Conservation (phyloP, 106 monocot species). For the Dioscorea dumetorum region DNA sequence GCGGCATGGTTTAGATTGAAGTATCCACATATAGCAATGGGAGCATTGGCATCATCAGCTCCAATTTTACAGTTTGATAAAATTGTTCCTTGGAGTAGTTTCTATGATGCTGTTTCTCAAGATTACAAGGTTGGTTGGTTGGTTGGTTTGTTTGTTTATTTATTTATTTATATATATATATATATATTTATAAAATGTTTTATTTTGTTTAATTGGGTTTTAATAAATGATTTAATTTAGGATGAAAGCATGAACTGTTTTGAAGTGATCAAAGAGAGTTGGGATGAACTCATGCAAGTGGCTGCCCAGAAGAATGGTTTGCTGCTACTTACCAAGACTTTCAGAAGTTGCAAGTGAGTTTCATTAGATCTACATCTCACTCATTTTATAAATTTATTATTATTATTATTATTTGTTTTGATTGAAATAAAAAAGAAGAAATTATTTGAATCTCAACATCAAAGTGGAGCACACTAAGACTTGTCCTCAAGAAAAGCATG, state of each 20-base stretch:
- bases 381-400: no score
- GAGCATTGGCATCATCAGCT: constrained; percentile 87
- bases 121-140: constrained; percentile 60
- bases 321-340: constrained; percentile 40
- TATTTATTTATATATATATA: no score
- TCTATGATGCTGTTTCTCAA: constrained; percentile 85
- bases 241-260: constrained; percentile 82
- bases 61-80: constrained; percentile 88
- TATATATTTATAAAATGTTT: background rate
- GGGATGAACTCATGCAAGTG: constrained; percentile 67
- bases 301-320: constrained; percentile 45
- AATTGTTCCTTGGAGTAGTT: constrained; percentile 71
- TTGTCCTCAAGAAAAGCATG: no score
- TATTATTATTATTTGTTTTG: no score
- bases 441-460: no score
- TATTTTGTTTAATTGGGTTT: background rate
- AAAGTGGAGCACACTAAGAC: no score
- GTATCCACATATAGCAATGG: constrained; percentile 84
- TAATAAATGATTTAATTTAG: constrained; percentile 29
- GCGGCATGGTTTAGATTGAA: constrained; percentile 97
- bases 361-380: no score
- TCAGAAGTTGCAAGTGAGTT: constrained; percentile 72
- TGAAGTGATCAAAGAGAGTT: constrained; percentile 73
- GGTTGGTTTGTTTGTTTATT: constrained; percentile 18
- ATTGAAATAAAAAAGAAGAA: no score